Evolutionary conservation across 345 rosid genomes (phyloP).

Genomic region (Syzygium jambos): DNA sequence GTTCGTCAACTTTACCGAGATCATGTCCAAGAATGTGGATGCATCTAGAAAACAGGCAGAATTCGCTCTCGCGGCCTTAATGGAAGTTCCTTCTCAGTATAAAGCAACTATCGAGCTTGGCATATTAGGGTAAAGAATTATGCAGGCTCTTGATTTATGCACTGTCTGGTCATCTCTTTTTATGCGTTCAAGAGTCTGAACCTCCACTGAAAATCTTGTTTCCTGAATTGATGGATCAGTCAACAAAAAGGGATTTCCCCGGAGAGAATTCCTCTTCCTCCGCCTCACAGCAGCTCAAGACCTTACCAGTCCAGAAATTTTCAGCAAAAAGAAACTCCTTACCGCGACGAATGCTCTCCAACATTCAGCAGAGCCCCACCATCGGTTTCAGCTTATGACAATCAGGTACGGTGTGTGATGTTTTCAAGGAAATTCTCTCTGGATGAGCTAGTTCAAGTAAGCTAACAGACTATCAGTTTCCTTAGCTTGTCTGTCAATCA

Average conservation of each 20-base stretch:
- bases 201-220: not conserved
- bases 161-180: not conserved
- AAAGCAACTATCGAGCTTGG: constrained; percentile 78
- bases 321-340: constrained; percentile 22
- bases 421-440: not conserved
- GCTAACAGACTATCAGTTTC: not conserved
- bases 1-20: constrained; percentile 90
- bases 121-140: constrained; percentile 47
- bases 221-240: constrained; percentile 14
- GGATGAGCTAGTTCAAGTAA: not conserved
- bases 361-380: constrained; percentile 19
- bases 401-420: constrained; percentile 28
- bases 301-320: constrained; percentile 26
- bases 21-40: constrained; percentile 63
- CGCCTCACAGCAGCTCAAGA: constrained; percentile 40
- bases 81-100: constrained; percentile 92
- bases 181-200: not conserved
- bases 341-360: constrained; percentile 21
- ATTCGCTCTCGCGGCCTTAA: constrained; percentile 77
- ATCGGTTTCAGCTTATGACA: constrained; percentile 28
- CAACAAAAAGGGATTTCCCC: constrained; percentile 28
- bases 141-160: not conserved
- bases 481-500: not conserved
- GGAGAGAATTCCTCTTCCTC: constrained; percentile 62
- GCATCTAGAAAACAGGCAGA: constrained; percentile 61